Base-by-base conservation (phyloP, 306 rosid genomes). In the peach (Prunus persica) region DNA sequence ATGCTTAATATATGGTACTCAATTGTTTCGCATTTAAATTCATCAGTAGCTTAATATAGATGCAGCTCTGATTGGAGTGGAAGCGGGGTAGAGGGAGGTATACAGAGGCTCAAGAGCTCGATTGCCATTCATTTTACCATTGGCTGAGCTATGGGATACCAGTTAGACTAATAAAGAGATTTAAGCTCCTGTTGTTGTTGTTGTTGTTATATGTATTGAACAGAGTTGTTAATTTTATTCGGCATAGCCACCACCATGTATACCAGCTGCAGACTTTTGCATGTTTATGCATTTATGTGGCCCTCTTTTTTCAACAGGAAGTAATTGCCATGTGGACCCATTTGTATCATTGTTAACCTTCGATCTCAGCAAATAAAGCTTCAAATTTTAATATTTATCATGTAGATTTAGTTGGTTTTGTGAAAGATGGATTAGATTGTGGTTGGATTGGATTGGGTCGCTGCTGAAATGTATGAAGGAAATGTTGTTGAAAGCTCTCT, bases 101-200 rank as follows among this genome's bases (percentile, higher is more conserved):
- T 83, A 81, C 78, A 76, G 75, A 85, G 73, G 91, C 82, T 81
- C 75, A 60, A 58, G 89, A 78, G 90, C 91, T 90, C 88, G 24
- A 82, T 80, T 75, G 90, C 95, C 93, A 85, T 92, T 88, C 88
- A 79, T 87, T 87, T 90, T 88, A 78, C 87, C 80, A 25, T 82
- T 90, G 96, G 92, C 94, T 84, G 96, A 85, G 97, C 93, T 81
- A 58, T 73, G 86, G 82, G 82, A 82, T 79, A 76, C 76, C 77
- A 62, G 63, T 76, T 86, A 71, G 77, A 85, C 71, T 81, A 80
- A 85, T 81, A 79, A 84, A 69, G 82, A 55, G 80, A 63, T 81
- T 64, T 30, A 75, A 73, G 71, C 83, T 81, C 78, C 69, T 81
- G 77, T 75, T 84, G 85, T 73, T 89, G 79, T 74, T 27, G 28